A percentile compares a stretch with the other conserved stretches of the same genome.
phyloP scores from a whole-genome alignment of 2,329 filamentous ascomycete genomes.

The Paraphoma chrysanthemicola region DNA sequence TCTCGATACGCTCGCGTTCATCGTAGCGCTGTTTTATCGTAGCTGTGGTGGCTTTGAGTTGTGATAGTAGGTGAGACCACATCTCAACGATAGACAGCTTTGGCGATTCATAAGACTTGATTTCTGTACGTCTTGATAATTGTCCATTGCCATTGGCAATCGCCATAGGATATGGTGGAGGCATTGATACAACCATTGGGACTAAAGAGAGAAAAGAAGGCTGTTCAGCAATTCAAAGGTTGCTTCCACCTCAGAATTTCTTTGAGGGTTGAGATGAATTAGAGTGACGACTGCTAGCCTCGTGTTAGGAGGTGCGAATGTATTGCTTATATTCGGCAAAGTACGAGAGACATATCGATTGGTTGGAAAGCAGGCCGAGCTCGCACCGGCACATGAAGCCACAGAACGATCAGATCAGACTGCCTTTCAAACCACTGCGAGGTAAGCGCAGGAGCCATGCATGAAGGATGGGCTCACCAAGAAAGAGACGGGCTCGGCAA shows the following conservation, averaged over 20 bases:
- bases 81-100: constrained; percentile 1
- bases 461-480: not conserved
- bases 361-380: no score
- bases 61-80: not conserved
- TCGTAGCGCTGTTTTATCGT: constrained; percentile 1
- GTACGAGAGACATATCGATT: no score
- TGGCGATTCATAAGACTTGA: not conserved
- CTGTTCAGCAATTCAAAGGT: no score
- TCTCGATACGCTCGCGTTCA: constrained; percentile 1
- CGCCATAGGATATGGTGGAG: not conserved
- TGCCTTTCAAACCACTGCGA: not conserved
- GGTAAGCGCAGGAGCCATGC: not conserved
- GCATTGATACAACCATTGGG: not conserved
- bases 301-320: no score
- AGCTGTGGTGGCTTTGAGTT: not conserved
- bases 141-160: not conserved
- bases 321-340: no score
- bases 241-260: no score
- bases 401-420: no score
- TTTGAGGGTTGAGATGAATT: no score
- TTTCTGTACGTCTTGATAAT: not conserved
- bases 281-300: no score
- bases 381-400: no score
- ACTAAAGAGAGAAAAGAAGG: not conserved
- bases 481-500: not conserved